Conservation (phyloP, 768 basidiomycete genomes). For the Tricholoma furcatifolium region DNA sequence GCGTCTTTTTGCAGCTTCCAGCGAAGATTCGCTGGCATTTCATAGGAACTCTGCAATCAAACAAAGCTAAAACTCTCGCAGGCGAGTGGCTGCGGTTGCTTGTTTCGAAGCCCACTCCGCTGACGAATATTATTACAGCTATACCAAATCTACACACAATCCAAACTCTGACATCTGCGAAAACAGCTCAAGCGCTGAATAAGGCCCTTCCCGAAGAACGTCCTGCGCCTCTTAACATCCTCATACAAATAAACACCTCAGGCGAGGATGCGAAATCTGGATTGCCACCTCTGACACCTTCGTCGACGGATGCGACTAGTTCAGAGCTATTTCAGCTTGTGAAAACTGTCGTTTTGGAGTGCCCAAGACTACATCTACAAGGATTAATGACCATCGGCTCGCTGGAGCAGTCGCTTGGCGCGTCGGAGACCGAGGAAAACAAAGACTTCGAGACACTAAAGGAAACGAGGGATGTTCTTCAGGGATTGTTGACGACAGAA, state of each 20-base stretch:
- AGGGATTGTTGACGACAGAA: conserved; percentile 6
- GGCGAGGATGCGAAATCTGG: conserved; percentile 92
- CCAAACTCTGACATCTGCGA: conserved; percentile 82
- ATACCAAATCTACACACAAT: conserved; percentile 87
- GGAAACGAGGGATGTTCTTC: background rate
- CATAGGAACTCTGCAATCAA: conserved; percentile 90
- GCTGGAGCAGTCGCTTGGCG: conserved; percentile 62
- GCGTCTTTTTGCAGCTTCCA: conserved; percentile 60
- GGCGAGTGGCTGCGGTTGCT: conserved; percentile 39
- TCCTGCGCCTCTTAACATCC: conserved; percentile 64
- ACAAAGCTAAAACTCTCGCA: conserved; percentile 89
- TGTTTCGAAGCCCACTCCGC: background rate
- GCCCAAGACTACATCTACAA: conserved; percentile 72
- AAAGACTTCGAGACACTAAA: conserved; percentile 65
- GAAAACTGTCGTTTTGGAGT: conserved; percentile 62
- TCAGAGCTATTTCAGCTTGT: conserved; percentile 69
- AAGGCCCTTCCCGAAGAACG: conserved; percentile 65
- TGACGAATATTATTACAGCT: conserved; percentile 39
- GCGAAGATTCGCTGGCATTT: conserved; percentile 93
- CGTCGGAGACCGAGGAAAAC: conserved; percentile 44
- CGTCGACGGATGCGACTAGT: conserved; percentile 25
- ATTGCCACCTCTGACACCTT: conserved; percentile 52
- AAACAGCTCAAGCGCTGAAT: conserved; percentile 78
- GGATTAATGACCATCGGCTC: conserved; percentile 99
- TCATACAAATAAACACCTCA: conserved; percentile 95